Base-by-base conservation (phyloP, 768 basidiomycete genomes). In the Collybiopsis confluens region DNA sequence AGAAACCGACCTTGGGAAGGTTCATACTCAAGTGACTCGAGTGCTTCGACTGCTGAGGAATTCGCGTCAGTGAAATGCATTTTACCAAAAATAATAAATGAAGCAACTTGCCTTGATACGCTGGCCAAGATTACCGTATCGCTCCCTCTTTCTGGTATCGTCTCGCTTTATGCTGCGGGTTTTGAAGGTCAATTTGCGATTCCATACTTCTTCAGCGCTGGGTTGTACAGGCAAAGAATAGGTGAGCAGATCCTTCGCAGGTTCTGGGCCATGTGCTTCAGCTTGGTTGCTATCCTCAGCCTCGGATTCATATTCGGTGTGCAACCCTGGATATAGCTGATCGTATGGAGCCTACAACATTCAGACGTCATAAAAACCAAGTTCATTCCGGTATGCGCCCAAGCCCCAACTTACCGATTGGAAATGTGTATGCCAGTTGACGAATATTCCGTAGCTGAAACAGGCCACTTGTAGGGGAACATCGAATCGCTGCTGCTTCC, bases 371-470 rank as follows among this genome's bases (percentile, higher is more conserved):
- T 27, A 27, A 40, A 13, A 33, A n/a, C 8, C 11, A 24, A 13
- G 5, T 21, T 38, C 18, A 10, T 8, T 15, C 18, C n/a, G n/a
- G 35, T 24, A 28, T 15, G 15, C 1, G 15, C 40, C 15, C 3
- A 3, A 28, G n/a, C 24, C 7, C 15, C 18, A n/a, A 50, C 50
- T 56, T 30, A 56, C 55, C 3, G 41, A 41, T 20, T 28, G 26
- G 24, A 56, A 49, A 15, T 50, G 38, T 33, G 24, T 35, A 47
- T 61, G 57, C 57, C 57, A 61, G 42, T 54, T 55, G 42, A 59
- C 57, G 45, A 58, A 61, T 30, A 61, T 56, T 10, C 55, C 59
- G 35, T 52, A 49, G 4, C 42, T 21, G 51, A 61, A 61, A 54
- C 55, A 58, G 10, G 40, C 45, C n/a, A 61, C 50, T 48, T 61